Evolutionary conservation across 163 green algal species (phyloP).

Genomic region (Botryococcus braunii): DNA sequence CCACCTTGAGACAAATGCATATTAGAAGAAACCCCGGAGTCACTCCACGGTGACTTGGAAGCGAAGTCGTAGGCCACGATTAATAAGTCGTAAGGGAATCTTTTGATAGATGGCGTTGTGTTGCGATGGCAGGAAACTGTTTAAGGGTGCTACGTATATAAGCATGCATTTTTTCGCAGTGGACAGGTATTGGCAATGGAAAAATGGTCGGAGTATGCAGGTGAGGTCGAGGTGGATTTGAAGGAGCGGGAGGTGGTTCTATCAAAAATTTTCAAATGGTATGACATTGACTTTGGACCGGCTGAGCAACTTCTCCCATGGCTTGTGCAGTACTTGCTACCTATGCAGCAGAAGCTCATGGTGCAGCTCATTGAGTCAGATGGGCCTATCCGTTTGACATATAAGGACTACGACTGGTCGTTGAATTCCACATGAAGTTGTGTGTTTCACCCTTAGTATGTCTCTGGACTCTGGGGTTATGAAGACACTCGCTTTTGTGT

Average conservation of each 20-base stretch:
- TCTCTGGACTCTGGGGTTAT: too few species aligned
- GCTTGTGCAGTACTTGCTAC: too few species aligned
- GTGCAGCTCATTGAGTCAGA: too few species aligned
- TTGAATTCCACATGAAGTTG: too few species aligned
- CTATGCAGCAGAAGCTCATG: too few species aligned
- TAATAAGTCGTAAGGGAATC: neutral
- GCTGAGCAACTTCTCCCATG: too few species aligned
- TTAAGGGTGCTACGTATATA: neutral
- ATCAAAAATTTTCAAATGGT: slow-evolving; percentile 6
- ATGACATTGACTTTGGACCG: too few species aligned
- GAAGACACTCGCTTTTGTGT: too few species aligned
- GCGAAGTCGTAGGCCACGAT: neutral
- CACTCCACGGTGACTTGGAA: neutral
- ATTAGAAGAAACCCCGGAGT: neutral
- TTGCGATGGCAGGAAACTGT: neutral
- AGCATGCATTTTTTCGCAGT: neutral
- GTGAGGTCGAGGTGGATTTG: slow-evolving; percentile 6
- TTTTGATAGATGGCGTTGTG: neutral
- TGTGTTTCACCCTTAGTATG: too few species aligned
- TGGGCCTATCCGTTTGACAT: too few species aligned
- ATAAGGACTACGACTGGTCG: too few species aligned
- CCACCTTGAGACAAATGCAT: too few species aligned
- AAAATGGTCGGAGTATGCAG: neutral
- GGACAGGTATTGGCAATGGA: neutral
- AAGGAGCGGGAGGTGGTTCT: slow-evolving; percentile 1